These are phyloP conservation scores for Haplosporangium sp. DNA, from an alignment of 371 early-diverging fungal species.

Conservation along the genomic window DNA sequence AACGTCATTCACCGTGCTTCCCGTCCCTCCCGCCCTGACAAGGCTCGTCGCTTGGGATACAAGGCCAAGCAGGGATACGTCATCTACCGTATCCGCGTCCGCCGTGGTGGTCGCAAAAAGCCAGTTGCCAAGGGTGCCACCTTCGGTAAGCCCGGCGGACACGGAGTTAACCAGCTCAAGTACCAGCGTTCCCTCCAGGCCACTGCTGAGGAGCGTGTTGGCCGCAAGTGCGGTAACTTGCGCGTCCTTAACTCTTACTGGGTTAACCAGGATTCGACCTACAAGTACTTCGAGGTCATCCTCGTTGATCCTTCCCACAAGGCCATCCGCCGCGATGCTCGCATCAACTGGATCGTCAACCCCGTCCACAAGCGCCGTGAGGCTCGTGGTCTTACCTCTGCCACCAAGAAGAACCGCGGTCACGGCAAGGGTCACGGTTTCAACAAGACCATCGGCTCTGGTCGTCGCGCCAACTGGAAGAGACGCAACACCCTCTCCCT, in stretches of 20 bases:
- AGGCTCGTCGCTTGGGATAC: conserved; percentile 99
- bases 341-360: conserved; percentile 99
- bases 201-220: conserved; percentile 97
- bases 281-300: conserved; percentile 99
- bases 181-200: conserved; percentile 93
- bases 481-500: conserved; percentile 13
- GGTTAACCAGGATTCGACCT: conserved; percentile 98
- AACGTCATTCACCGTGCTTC: conserved; percentile 97
- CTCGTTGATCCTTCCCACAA: conserved; percentile 97
- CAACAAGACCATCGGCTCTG: conserved; percentile 99
- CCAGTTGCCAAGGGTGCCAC: conserved; percentile 96
- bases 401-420: conserved; percentile 98
- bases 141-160: conserved; percentile 97
- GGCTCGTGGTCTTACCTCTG: conserved; percentile 96
- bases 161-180: conserved; percentile 98
- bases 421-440: conserved; percentile 97
- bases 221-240: conserved; percentile 93
- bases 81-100: conserved; percentile 97
- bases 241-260: conserved; percentile 99
- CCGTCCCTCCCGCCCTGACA: conserved; percentile 98
- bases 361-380: conserved; percentile 99
- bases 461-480: conserved; percentile 70
- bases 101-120: conserved; percentile 98
- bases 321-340: conserved; percentile 97
- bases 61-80: conserved; percentile 99